Conservation (phyloP, 2,329 filamentous ascomycete genomes). For the Aspergillus brunneoviolaceus region DNA sequence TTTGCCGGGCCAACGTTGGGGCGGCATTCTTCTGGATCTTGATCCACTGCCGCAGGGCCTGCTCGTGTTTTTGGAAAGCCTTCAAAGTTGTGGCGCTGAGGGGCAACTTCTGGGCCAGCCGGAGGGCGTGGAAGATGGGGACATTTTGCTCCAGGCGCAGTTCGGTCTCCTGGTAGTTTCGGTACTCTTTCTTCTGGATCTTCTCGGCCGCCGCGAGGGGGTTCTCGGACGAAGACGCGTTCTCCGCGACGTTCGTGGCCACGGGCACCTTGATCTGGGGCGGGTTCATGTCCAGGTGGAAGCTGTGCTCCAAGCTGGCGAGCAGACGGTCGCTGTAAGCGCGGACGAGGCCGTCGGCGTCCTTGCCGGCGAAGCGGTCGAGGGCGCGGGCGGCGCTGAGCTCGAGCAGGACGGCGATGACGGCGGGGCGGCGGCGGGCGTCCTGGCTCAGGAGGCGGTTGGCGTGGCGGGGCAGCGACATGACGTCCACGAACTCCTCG, state of each 20-base stretch:
- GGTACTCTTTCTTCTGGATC: background rate
- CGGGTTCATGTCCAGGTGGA: constrained; percentile 18
- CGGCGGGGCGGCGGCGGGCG: constrained; percentile 41
- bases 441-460: constrained; percentile 28
- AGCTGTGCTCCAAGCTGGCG: constrained; percentile 28
- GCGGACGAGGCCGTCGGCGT: constrained; percentile 41
- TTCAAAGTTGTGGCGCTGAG: constrained; percentile 25
- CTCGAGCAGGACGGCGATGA: constrained; percentile 46
- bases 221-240: too few species aligned
- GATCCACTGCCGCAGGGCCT: constrained; percentile 56
- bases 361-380: constrained; percentile 38
- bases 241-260: too few species aligned
- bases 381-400: constrained; percentile 46
- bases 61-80: constrained; percentile 25
- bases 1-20: background rate
- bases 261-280: background rate
- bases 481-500: constrained; percentile 34
- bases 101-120: constrained; percentile 36
- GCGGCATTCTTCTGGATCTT: background rate
- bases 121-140: constrained; percentile 45
- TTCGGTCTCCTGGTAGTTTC: constrained; percentile 22
- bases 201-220: background rate
- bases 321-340: constrained; percentile 42
- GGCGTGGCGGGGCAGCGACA: constrained; percentile 38
- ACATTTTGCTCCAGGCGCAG: constrained; percentile 32